Evolutionary conservation across 352 stramenopile species (phyloP), one percentile per base, ranked within the genome.

Genomic region (Paralagenidium karlingii): DNA sequence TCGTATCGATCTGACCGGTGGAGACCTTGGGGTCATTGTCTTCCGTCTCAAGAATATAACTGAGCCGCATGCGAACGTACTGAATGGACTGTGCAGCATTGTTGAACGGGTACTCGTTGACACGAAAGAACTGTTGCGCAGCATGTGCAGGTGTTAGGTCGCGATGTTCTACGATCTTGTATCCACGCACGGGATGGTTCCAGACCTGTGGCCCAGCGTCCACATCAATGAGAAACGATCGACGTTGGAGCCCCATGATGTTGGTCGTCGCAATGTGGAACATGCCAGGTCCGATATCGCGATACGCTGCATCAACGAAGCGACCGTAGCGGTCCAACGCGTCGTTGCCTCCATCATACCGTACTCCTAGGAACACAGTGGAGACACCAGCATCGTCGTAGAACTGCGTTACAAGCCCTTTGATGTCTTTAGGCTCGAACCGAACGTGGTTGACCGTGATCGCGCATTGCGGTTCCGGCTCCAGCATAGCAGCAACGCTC

Each of bases 151-250:
- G 45, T 12, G 51, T 44, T 36, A 75, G 44, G 28, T 68, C 53
- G 12, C 38, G 45, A 40, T 58, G 36, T 22, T 63, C 47, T 12
- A 47, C 16, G 16, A 75, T 43, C 26, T 65, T 42, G 43, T 69
- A 73, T 37, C 60, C 57, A 27, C 61, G 52, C 29, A 83, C 54
- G 8, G 67, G 67, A 38, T 78, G 63, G 55, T 83, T 81, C 64
- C 67, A 81, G n/a, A 82, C 66, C 38, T 68, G 38, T 0, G 34
- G 22, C 16, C 53, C 55, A 3, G 55, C 49, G 2, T 43, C 40
- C 1, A 70, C 53, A 30, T 82, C 68, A 4, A 60, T 40, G 1
- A 82, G 40, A 39, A 78, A 75, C 2, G 55, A 40, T 8, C 43
- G 2, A 10, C 61, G 63, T 11, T 62, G 43, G 7, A 49, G 53